phyloP scores from a whole-genome alignment of 495 filamentous ascomycete species.

The Xylaria castorea region DNA sequence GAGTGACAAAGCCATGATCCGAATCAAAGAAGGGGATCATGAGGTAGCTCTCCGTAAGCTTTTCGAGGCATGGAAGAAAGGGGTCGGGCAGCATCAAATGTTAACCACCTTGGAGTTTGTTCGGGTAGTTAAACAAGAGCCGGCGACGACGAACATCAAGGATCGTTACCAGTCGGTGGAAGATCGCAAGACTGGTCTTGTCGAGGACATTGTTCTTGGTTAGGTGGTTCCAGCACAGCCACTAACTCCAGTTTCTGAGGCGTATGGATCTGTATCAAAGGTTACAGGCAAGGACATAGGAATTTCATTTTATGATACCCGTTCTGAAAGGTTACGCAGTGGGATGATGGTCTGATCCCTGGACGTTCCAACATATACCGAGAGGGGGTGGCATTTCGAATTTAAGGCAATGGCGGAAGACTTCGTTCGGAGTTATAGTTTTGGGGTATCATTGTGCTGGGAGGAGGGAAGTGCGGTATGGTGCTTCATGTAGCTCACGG shows the following conservation, averaged over 20 bases:
- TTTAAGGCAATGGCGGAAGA: background rate
- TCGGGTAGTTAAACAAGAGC: slow-evolving; percentile 32
- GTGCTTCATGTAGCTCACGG: slow-evolving; percentile 15
- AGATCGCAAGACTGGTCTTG: slow-evolving; percentile 35
- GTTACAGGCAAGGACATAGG: slow-evolving; percentile 29
- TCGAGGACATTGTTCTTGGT: slow-evolving; percentile 39
- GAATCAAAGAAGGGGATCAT: slow-evolving; percentile 31
- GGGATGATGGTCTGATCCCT: slow-evolving; percentile 10
- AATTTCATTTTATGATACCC: slow-evolving; percentile 25
- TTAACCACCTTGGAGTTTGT: slow-evolving; percentile 38
- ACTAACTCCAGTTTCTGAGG: slow-evolving; percentile 30
- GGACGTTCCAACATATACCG: background rate
- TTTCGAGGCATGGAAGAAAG: slow-evolving; percentile 39
- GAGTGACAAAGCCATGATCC: slow-evolving; percentile 39
- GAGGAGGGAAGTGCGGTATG: background rate
- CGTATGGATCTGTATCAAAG: slow-evolving; percentile 57
- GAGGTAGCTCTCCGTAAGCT: slow-evolving; percentile 27
- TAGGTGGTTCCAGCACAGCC: slow-evolving; percentile 50
- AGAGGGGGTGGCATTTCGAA: slow-evolving; percentile 1
- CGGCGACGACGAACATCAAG: background rate
- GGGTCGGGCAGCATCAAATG: slow-evolving; percentile 8
- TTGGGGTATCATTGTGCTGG: background rate
- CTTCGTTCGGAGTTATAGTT: background rate
- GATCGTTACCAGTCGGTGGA: slow-evolving; percentile 31
- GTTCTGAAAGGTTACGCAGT: background rate